Percentiles rank a stretch among this genome's conserved stretches.
Evolutionary conservation across 1,139 yeast genomes (phyloP).

Genomic region (Hanseniaspora gamundiae): DNA sequence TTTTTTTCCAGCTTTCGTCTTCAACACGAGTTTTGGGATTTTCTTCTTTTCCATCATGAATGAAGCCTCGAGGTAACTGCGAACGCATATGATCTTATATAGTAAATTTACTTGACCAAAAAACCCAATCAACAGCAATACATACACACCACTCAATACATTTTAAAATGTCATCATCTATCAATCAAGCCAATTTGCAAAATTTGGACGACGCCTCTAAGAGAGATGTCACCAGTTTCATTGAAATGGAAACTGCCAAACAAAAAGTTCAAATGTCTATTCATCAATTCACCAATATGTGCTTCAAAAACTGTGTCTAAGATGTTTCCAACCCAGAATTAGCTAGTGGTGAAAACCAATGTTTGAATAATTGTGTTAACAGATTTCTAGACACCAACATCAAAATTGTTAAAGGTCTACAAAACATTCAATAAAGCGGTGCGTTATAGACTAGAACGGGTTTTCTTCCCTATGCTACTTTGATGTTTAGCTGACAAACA

Average conservation of each 20-base stretch:
- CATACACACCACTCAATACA: slow-evolving; percentile 20
- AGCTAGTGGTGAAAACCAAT: slow-evolving; percentile 49
- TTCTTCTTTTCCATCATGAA: too few species aligned
- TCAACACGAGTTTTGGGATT: too few species aligned
- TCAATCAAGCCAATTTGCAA: slow-evolving; percentile 40
- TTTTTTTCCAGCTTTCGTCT: too few species aligned
- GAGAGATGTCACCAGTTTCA: slow-evolving; percentile 61
- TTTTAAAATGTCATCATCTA: slow-evolving; percentile 30
- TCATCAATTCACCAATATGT: slow-evolving; percentile 77
- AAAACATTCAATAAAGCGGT: slow-evolving; percentile 17
- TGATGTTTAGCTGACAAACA: background rate
- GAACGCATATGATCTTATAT: too few species aligned
- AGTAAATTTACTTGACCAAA: too few species aligned
- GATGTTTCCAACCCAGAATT: slow-evolving; percentile 39
- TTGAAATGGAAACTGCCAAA: slow-evolving; percentile 70
- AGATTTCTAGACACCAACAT: slow-evolving; percentile 81
- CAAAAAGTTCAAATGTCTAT: slow-evolving; percentile 80
- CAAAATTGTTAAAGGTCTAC: slow-evolving; percentile 54
- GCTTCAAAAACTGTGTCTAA: slow-evolving; percentile 76
- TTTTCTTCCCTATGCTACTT: too few species aligned
- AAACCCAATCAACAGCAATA: background rate
- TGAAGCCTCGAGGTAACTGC: too few species aligned
- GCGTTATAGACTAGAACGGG: too few species aligned
- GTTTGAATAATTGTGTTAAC: slow-evolving; percentile 72
- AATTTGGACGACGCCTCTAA: slow-evolving; percentile 59